Evolutionary conservation across 495 filamentous ascomycete genomes (phyloP).

Genomic region (Zalerion maritima): DNA sequence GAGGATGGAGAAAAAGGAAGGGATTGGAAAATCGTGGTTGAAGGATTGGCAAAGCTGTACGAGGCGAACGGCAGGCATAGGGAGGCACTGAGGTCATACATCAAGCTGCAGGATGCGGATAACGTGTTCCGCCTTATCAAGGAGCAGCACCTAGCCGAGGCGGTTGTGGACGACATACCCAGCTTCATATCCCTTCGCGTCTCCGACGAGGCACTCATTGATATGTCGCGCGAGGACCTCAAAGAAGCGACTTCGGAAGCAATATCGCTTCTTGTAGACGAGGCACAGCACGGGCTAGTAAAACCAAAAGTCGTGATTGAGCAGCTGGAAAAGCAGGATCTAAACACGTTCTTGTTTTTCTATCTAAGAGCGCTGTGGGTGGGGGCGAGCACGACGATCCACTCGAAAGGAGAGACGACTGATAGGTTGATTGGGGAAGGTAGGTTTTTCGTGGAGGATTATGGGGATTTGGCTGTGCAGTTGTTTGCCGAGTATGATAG

Average conservation of each 20-base stretch:
- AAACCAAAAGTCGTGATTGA: constrained; percentile 59
- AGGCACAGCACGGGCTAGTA: constrained; percentile 78
- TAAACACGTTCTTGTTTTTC: constrained; percentile 72
- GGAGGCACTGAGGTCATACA: constrained; percentile 78
- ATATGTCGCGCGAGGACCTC: constrained; percentile 53
- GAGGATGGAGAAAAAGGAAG: constrained; percentile 49
- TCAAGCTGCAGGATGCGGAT: constrained; percentile 81
- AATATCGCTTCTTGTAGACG: constrained; percentile 73
- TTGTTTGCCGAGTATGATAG: constrained; percentile 79
- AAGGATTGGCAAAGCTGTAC: constrained; percentile 69
- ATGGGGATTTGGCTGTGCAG: constrained; percentile 70
- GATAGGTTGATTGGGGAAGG: constrained; percentile 40
- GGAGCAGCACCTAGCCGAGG: constrained; percentile 71
- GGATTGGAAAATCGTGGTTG: constrained; percentile 74
- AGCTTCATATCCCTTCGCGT: constrained; percentile 79
- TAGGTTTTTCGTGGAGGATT: constrained; percentile 64
- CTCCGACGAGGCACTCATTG: constrained; percentile 51
- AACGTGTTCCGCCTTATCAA: constrained; percentile 71
- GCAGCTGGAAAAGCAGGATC: constrained; percentile 46
- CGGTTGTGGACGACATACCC: constrained; percentile 75
- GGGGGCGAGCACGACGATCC: constrained; percentile 40
- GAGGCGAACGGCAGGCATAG: constrained; percentile 62
- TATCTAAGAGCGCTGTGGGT: constrained; percentile 79
- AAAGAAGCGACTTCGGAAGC: constrained; percentile 66
- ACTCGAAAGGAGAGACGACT: constrained; percentile 22